Evolutionary conservation across 345 rosid genomes (phyloP).

Genomic region (Combretum micranthum): DNA sequence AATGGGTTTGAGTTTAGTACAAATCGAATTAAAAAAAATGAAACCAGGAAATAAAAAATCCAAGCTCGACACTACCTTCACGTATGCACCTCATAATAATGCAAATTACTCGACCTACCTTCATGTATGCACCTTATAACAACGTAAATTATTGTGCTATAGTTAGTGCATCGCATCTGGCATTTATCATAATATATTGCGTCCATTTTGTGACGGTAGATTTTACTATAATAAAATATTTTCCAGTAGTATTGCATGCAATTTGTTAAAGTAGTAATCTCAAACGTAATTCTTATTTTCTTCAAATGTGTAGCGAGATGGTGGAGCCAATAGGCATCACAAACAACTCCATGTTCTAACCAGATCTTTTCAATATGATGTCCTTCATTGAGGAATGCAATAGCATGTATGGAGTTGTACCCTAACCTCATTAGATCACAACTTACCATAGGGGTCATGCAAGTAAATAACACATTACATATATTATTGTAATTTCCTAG

Average conservation of each 20-base stretch:
- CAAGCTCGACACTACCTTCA: too few relatives aligned
- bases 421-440: conserved; percentile 69
- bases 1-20: too few relatives aligned
- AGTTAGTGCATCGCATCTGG: too few relatives aligned
- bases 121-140: background rate
- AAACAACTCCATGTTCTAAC: conserved; percentile 49
- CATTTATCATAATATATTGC: too few relatives aligned
- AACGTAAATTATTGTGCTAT: background rate
- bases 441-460: conserved; percentile 55
- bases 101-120: too few relatives aligned
- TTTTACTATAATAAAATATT: too few relatives aligned
- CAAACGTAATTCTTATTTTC: background rate
- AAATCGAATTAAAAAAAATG: too few relatives aligned
- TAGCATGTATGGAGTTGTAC: conserved; percentile 39
- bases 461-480: conserved; percentile 1
- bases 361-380: conserved; percentile 35
- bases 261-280: too few relatives aligned
- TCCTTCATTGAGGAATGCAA: conserved; percentile 31
- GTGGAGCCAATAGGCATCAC: conserved; percentile 50
- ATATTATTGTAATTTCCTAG: background rate
- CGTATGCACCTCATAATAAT: too few relatives aligned
- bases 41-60: too few relatives aligned
- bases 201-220: too few relatives aligned
- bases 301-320: conserved; percentile 57
- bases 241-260: too few relatives aligned